Percentiles rank a stretch among this genome's conserved stretches.
These are phyloP conservation scores for Cupressus sempervirens DNA, from an alignment of 75 land plant genomes.

Conservation along the genomic window DNA sequence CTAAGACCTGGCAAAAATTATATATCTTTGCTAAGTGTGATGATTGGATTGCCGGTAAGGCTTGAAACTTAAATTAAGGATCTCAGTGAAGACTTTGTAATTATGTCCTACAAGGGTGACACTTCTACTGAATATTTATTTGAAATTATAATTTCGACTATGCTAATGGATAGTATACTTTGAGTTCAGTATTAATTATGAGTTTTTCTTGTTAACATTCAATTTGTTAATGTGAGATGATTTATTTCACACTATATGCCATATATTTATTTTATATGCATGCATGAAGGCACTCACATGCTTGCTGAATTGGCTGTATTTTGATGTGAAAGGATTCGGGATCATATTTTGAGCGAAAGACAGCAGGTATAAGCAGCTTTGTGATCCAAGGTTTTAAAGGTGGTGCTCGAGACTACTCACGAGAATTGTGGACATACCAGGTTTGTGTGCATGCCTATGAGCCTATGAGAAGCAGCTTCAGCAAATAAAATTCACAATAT, in stretches of 20 bases:
- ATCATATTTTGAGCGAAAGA: constrained; percentile 46
- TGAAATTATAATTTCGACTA: background rate
- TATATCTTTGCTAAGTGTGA: constrained; percentile 56
- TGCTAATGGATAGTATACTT: background rate
- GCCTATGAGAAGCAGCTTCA: background rate
- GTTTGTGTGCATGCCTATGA: constrained; percentile 30
- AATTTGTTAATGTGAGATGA: background rate
- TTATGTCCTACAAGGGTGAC: background rate
- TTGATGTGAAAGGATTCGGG: constrained; percentile 49
- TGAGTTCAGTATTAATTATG: background rate
- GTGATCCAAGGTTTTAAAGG: constrained; percentile 17
- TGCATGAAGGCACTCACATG: background rate
- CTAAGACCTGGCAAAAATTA: constrained; percentile 47
- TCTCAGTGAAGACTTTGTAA: background rate
- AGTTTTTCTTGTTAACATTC: background rate
- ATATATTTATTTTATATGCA: background rate
- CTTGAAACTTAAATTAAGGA: background rate
- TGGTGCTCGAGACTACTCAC: constrained; percentile 30
- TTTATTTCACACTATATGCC: background rate
- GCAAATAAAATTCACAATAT: background rate
- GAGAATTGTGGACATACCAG: constrained; percentile 54
- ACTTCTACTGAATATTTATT: background rate
- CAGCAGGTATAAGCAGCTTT: constrained; percentile 48
- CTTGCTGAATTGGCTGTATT: background rate
- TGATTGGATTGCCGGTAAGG: constrained; percentile 67